Evolutionary conservation across 371 early-diverging fungal species (phyloP).

Genomic region (Circinella minor): DNA sequence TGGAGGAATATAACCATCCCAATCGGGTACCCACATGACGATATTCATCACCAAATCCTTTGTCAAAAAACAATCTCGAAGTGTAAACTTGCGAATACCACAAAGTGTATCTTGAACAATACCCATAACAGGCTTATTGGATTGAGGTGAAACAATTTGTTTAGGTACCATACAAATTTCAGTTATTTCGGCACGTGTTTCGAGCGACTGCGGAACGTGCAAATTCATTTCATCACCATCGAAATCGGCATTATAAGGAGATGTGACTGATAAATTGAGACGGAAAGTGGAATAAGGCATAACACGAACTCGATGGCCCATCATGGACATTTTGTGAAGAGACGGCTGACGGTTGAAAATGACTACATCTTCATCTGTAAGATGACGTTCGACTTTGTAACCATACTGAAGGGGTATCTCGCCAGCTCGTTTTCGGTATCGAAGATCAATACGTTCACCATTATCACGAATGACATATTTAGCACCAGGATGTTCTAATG

Average conservation of each 20-base stretch:
- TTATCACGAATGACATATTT: constrained; percentile 98
- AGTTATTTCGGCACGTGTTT: constrained; percentile 94
- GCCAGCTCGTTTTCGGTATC: constrained; percentile 87
- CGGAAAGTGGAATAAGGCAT: constrained; percentile 99
- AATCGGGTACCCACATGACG: constrained; percentile 94
- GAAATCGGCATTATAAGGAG: constrained; percentile 99
- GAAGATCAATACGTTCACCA: constrained; percentile 97
- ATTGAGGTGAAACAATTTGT: constrained; percentile 98
- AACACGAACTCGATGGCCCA: constrained; percentile 98
- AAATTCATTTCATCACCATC: constrained; percentile 99
- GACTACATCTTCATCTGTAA: constrained; percentile 96
- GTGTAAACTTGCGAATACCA: constrained; percentile 96
- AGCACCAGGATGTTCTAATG: constrained; percentile 98
- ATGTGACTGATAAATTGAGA: constrained; percentile 97
- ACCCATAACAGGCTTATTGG: constrained; percentile 99
- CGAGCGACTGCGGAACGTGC: constrained; percentile 98
- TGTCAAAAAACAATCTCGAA: constrained; percentile 93
- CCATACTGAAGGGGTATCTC: constrained; percentile 94
- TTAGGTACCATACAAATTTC: constrained; percentile 98
- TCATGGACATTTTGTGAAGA: constrained; percentile 99
- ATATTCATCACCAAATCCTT: constrained; percentile 95
- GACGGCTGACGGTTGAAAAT: constrained; percentile 99
- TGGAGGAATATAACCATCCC: constrained; percentile 94
- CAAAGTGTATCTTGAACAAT: constrained; percentile 99
- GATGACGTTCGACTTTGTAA: constrained; percentile 97